Evolutionary conservation across 345 rosid genomes (phyloP), one percentile per base, ranked within the genome.

Genomic region (Populus deltoides): DNA sequence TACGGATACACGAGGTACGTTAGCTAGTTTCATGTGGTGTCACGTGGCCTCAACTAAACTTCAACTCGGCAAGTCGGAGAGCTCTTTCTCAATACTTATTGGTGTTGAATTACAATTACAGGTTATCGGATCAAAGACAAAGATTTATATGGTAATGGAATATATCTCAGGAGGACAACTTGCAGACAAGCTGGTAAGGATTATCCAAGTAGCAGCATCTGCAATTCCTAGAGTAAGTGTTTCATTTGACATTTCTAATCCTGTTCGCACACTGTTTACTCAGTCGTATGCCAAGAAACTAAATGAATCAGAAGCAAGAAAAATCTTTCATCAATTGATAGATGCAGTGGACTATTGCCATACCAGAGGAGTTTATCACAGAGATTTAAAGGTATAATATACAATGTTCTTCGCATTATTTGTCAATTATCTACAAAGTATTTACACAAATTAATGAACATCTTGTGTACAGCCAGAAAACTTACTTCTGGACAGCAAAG

Each of bases 311-410:
- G 94, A 91, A 80, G 97, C 96, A 6, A 91, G 97, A 83, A 89
- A 85, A 79, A 67, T 91, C 55, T 93, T 95, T 83, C 98, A 95
- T 57, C 98, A 95, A 59, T 55, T 95, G 85, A 87, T 93, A 25
- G 97, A 95, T 83, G 92, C 98, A 13, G 96, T 92, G 66, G 97
- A 90, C 75, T 89, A 89, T 22, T 93, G 98, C 81, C 98, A 93
- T 76, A 83, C 83, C 86, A 92, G 86, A 88, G 98, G 97, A 74
- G 97, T 93, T 85, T 90, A 85, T 76, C 98, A 93, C 79, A 92
- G 99, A 86, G 99, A 92, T 83, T 85, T 93, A 31, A 95, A 95
- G 99, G 98, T 84, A 31, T 20, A 66, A 20, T 36, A 3, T 10
- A 45, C 59, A 8, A n/a, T 22, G n/a, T 39, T 66, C 49, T 13